Evolutionary conservation across 495 filamentous ascomycete species (phyloP), one percentile per base, ranked within the genome.

Genomic region (Aeminium ludgeri): DNA sequence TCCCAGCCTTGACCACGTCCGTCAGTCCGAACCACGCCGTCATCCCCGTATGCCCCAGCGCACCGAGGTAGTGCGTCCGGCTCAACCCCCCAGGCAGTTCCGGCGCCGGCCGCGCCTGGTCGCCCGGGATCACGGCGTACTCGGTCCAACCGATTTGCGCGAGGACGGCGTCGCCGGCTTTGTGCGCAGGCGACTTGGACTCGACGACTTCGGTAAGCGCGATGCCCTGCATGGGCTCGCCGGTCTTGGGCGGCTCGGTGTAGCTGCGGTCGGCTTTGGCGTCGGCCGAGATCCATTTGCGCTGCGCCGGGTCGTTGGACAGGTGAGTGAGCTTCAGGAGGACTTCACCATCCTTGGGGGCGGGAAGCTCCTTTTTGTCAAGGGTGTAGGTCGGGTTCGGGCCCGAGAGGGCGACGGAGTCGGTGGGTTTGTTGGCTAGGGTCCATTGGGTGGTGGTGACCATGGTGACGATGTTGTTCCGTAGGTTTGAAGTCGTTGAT

Each of bases 221-320:
- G 19, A 58, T 54, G 17, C 76, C 73, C 46, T 74, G 73, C 80
- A 89, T 86, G 10, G 72, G 63, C 43, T 68, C 68, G 51, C 73
- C 76, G 42, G 73, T 64, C 38, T 70, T 59, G 6, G 85, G 75
- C 6, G 81, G 76, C 0, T 73, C 66, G 10, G 74, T 55, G 60
- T 84, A 86, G 11, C 76, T 77, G 28, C 78, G 59, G 2, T 49
- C 53, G 1, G 53, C 50, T 25, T 59, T 48, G 7, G 65, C 34
- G 65, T 65, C 49, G 72, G 72, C 48, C 62, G 68, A 38, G 39
- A 89, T 66, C 82, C 80, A 85, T 46, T 73, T 72, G 43, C 82
- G 68, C 73, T 85, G 82, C n/a, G 80, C 78, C 0, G 81, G 80
- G 59, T 87, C 80, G 48, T 82, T 72, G n/a, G 75, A 80, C 48